phyloP scores from a whole-genome alignment of 331 rosid genomes.

The Pyrus hybrid region DNA sequence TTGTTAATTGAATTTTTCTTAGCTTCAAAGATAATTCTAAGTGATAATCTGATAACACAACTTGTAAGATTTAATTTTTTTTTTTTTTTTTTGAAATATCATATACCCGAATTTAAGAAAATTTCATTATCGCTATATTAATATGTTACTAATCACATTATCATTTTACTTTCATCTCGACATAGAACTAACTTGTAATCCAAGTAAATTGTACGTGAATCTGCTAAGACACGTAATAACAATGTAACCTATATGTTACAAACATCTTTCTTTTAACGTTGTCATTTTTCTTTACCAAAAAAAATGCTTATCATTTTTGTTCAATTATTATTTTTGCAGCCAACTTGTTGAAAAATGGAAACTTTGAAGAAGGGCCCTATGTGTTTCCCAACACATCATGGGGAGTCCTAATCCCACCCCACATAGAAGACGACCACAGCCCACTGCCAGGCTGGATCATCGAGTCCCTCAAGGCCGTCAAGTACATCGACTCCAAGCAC shows the following conservation, averaged over 20 bases:
- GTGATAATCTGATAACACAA: not conserved
- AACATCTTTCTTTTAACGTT: not conserved
- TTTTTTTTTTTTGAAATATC: no score
- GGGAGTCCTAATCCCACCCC: constrained; percentile 77
- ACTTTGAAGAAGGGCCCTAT: constrained; percentile 82
- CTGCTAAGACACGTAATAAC: not conserved
- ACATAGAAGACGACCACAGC: constrained; percentile 57
- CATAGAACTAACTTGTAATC: not conserved
- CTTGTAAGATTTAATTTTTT: no score
- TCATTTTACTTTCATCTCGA: not conserved
- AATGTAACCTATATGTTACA: not conserved
- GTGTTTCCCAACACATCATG: constrained; percentile 37
- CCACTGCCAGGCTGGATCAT: constrained; percentile 85
- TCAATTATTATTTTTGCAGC: constrained; percentile 17
- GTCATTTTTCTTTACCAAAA: not conserved
- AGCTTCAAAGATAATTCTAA: not conserved
- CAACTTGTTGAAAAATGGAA: constrained; percentile 64
- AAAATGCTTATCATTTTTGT: not conserved
- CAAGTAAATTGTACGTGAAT: not conserved
- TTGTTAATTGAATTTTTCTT: not conserved
- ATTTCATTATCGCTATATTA: no score
- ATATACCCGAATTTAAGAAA: not conserved
- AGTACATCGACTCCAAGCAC: constrained; percentile 69
- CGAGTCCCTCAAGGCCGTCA: constrained; percentile 79
- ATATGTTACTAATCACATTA: not conserved